Evolutionary conservation across 768 basidiomycete genomes (phyloP).

Genomic region (Hysterangium stoloniferum): DNA sequence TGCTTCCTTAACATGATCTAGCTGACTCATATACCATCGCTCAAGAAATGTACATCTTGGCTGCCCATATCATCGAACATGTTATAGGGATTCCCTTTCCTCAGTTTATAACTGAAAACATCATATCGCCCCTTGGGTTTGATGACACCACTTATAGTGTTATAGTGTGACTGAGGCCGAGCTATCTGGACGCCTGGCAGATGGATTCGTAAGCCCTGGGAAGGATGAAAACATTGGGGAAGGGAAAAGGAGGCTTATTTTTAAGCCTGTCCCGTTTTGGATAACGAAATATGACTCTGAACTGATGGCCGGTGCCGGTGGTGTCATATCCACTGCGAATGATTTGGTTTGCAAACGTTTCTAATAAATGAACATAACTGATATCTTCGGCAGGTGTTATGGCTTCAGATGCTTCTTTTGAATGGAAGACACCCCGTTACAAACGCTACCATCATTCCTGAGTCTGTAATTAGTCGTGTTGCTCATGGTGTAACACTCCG

Average conservation of each 20-base stretch:
- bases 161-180: conserved; percentile 25
- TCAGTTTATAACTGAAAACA: conserved; percentile 34
- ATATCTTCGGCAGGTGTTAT: conserved; percentile 26
- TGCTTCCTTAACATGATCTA: not conserved
- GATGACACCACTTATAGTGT: conserved; percentile 31
- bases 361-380: not conserved
- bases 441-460: conserved; percentile 28
- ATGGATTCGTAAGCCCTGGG: conserved; percentile 21
- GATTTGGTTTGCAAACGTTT: conserved; percentile 31
- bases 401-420: conserved; percentile 31
- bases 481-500: conserved; percentile 27
- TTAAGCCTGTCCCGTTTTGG: conserved; percentile 23
- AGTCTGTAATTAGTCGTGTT: conserved; percentile 21
- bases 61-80: conserved; percentile 26
- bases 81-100: conserved; percentile 28
- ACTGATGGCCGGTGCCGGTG: conserved; percentile 32
- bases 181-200: conserved; percentile 19
- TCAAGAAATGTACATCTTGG: conserved; percentile 33
- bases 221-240: conserved; percentile 26
- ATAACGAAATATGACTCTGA: conserved; percentile 22
- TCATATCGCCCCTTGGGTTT: conserved; percentile 37
- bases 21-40: not conserved
- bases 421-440: conserved; percentile 24
- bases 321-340: conserved; percentile 33
- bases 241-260: conserved; percentile 9